These are phyloP conservation scores for Leersia perrieri DNA, from an alignment of 176 grass and related monocot species.

Conservation along the genomic window DNA sequence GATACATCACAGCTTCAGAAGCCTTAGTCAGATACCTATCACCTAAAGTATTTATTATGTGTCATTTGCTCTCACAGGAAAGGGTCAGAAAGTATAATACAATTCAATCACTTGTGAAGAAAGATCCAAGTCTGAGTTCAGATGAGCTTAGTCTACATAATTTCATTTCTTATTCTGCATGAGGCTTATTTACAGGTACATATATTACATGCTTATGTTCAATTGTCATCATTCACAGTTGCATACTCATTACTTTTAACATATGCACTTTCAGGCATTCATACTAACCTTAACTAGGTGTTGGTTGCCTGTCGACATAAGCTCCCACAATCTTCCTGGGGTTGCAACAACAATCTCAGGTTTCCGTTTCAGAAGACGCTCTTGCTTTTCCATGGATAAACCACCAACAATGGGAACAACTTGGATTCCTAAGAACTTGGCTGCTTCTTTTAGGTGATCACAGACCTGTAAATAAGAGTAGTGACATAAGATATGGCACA, in stretches of 20 bases:
- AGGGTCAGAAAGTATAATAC: not conserved
- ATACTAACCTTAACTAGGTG: constrained; percentile 73
- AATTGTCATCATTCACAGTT: constrained; percentile 15
- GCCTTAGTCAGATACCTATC: not conserved
- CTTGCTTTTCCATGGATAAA: constrained; percentile 91
- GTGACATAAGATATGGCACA: not conserved
- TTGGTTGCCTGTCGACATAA: constrained; percentile 74
- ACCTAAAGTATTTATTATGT: not conserved
- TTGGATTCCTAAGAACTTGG: constrained; percentile 68
- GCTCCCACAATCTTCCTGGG: constrained; percentile 92
- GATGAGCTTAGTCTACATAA: not conserved
- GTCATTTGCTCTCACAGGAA: not conserved
- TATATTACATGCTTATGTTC: not conserved
- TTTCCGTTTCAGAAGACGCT: constrained; percentile 71
- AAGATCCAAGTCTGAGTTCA: not conserved
- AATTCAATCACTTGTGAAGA: not conserved
- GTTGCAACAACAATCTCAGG: constrained; percentile 95
- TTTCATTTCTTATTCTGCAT: not conserved
- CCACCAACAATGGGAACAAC: constrained; percentile 86
- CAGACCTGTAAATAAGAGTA: constrained; percentile 58
- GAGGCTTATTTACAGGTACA: not conserved
- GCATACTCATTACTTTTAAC: constrained; percentile 3
- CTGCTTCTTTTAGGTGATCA: constrained; percentile 79
- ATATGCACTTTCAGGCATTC: constrained; percentile 10
- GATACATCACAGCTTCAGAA: not conserved